These are phyloP conservation scores for Rhipidocladum racemiflorum DNA, from an alignment of 176 grass and related monocot genomes.

Conservation along the genomic window DNA sequence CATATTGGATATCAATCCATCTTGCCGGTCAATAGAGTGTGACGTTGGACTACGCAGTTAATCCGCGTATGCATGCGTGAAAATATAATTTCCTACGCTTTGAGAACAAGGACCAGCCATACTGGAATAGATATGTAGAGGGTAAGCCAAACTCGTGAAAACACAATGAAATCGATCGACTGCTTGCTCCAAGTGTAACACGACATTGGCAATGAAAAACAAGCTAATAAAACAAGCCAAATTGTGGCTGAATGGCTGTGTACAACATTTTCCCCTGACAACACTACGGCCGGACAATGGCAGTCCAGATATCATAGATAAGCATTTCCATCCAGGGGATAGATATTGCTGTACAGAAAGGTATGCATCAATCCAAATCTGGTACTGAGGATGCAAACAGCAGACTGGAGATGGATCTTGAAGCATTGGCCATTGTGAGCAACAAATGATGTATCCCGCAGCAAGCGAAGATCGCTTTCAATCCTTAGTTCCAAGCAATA, in stretches of 20 bases:
- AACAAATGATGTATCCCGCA: background rate
- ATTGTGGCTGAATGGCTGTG: background rate
- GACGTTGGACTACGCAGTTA: background rate
- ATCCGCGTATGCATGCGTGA: background rate
- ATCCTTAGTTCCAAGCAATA: no score
- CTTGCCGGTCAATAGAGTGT: background rate
- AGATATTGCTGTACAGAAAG: conserved; percentile 29
- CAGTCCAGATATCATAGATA: background rate
- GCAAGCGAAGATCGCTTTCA: conserved; percentile 13
- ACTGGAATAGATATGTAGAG: background rate
- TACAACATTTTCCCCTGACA: conserved; percentile 6
- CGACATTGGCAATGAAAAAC: background rate
- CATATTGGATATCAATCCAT: background rate
- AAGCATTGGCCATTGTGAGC: background rate
- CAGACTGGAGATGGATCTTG: background rate
- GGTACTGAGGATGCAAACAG: background rate
- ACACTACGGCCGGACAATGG: background rate
- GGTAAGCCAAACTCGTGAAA: background rate
- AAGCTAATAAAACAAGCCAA: background rate
- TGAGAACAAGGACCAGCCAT: background rate
- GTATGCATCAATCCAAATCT: background rate
- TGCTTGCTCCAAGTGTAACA: background rate
- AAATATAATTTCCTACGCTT: background rate
- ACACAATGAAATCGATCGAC: background rate
- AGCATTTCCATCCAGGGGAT: background rate